These are phyloP conservation scores for Recurvomyces mirabilis DNA, from an alignment of 495 filamentous ascomycete species.

Conservation along the genomic window DNA sequence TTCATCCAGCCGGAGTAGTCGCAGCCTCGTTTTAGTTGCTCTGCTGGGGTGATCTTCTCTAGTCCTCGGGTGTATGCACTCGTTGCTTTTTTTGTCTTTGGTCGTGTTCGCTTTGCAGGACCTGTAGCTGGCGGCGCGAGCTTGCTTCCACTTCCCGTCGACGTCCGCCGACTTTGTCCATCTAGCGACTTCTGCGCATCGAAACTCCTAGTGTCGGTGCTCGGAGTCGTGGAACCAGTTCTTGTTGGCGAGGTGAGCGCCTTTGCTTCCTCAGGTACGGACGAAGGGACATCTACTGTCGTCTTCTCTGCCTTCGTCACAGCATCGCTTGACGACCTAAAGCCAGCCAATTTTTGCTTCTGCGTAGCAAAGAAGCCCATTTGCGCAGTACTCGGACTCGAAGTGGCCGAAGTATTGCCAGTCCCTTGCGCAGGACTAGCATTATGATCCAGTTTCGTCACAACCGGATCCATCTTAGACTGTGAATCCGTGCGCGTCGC, in stretches of 20 bases:
- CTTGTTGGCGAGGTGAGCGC: conserved; percentile 55
- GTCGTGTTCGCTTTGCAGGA: conserved; percentile 19
- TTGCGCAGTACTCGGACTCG: conserved; percentile 5
- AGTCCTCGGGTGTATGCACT: conserved; percentile 86
- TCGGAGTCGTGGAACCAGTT: conserved; percentile 74
- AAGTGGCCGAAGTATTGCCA: not conserved
- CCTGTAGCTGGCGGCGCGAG: conserved; percentile 7
- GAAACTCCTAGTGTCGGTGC: conserved; percentile 35
- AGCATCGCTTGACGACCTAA: conserved; percentile 74
- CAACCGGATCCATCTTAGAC: conserved; percentile 22
- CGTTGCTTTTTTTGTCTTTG: conserved; percentile 82
- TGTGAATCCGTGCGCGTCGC: not conserved
- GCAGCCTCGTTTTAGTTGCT: conserved; percentile 65
- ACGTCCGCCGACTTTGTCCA: conserved; percentile 14
- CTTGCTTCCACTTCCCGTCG: conserved; percentile 7
- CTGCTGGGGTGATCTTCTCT: conserved; percentile 66
- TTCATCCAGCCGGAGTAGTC: conserved; percentile 99
- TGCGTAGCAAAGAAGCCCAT: conserved; percentile 23
- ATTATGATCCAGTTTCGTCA: conserved; percentile 57
- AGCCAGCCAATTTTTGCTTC: conserved; percentile 38
- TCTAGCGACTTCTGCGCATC: conserved; percentile 21
- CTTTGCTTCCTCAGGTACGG: conserved; percentile 51
- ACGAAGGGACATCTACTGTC: conserved; percentile 32
- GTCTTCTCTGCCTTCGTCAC: conserved; percentile 52
- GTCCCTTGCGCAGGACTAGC: not conserved